Evolutionary conservation across 2,329 filamentous ascomycete genomes (phyloP).

Genomic region (Paecilomyces niveus): DNA sequence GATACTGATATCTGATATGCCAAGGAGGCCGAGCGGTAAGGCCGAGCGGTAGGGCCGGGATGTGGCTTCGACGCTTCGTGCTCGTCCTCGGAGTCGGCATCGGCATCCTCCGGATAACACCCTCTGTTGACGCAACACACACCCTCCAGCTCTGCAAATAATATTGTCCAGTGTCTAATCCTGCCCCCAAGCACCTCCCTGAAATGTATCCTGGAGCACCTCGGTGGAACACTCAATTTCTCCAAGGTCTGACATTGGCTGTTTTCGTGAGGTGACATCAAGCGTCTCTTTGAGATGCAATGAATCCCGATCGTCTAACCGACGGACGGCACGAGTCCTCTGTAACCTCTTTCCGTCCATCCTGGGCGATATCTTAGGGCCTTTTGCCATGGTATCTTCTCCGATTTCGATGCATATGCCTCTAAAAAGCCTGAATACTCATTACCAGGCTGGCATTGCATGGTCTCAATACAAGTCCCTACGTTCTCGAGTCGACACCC

Average conservation of each 20-base stretch:
- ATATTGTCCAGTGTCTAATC: neutral
- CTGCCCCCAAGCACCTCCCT: neutral
- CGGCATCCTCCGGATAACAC: neutral
- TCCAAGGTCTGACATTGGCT: neutral
- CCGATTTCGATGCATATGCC: no score
- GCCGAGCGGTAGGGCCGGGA: no score
- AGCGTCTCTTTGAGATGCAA: neutral
- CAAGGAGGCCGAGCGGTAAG: neutral
- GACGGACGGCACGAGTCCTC: neutral
- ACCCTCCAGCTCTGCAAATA: neutral
- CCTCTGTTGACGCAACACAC: neutral
- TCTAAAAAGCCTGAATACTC: no score
- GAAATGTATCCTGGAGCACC: neutral
- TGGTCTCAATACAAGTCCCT: no score
- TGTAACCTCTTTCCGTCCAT: no score
- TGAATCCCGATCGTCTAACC: neutral
- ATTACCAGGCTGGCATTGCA: no score
- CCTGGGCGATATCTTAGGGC: no score
- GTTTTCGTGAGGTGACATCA: neutral
- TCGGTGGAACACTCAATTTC: neutral
- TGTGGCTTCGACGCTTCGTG: no score
- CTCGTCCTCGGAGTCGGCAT: neutral
- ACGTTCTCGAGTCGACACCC: neutral
- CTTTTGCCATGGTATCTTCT: no score
- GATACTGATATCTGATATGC: neutral